Conservation (phyloP, 352 stramenopile genomes). For the Phytophthora crassamura region DNA sequence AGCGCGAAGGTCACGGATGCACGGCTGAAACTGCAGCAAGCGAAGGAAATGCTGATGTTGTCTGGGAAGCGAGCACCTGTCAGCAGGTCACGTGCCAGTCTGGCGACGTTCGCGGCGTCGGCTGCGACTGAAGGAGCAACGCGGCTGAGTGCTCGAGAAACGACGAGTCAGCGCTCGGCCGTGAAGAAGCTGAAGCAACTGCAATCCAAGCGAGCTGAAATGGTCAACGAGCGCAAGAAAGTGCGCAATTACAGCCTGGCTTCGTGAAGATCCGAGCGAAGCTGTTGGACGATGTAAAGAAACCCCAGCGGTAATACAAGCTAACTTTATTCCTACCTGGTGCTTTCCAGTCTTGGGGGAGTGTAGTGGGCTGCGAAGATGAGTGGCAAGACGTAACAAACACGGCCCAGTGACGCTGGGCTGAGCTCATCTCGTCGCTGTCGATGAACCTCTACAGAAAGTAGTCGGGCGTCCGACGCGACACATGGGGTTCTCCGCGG, state of each 20-base stretch:
- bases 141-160: slow-evolving; percentile 63
- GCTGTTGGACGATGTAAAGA: neutral
- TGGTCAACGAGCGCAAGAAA: slow-evolving; percentile 78
- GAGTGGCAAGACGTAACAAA: slow-evolving; percentile 26
- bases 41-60: slow-evolving; percentile 76
- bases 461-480: slow-evolving; percentile 94
- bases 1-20: slow-evolving; percentile 62
- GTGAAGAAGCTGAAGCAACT: slow-evolving; percentile 79
- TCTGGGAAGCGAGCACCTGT: slow-evolving; percentile 58
- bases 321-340: slow-evolving; percentile 50
- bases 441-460: slow-evolving; percentile 85
- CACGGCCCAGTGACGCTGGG: slow-evolving; percentile 11
- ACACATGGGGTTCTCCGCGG: slow-evolving; percentile 94
- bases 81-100: slow-evolving; percentile 29
- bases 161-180: slow-evolving; percentile 59
- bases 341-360: slow-evolving; percentile 21
- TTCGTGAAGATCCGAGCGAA: slow-evolving; percentile 20
- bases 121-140: neutral
- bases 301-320: slow-evolving; percentile 21
- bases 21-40: slow-evolving; percentile 69
- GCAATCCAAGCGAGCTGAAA: slow-evolving; percentile 75
- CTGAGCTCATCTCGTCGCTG: slow-evolving; percentile 10
- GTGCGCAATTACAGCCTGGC: slow-evolving; percentile 83
- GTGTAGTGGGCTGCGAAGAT: slow-evolving; percentile 33
- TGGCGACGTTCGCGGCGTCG: slow-evolving; percentile 41